Percentiles rank a stretch among this genome's conserved stretches.
Conservation (phyloP, 352 stramenopile genomes). For the Phytophthora palmivora region DNA sequence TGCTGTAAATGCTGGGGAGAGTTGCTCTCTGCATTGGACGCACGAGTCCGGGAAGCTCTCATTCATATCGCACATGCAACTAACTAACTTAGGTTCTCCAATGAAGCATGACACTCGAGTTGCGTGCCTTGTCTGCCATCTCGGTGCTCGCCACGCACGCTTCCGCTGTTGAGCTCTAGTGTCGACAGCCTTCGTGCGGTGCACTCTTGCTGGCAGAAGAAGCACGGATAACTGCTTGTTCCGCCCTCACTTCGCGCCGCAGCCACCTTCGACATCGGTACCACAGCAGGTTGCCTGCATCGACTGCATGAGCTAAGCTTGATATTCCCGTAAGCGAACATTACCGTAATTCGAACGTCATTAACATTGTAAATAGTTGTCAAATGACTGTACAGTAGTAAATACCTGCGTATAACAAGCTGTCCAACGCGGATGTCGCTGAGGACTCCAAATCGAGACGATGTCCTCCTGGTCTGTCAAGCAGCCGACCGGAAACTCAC, state of each 20-base stretch:
- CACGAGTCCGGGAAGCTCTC: neutral
- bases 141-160: conserved; percentile 16
- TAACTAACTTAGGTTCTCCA: too few species aligned
- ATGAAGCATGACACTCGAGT: neutral
- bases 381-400: too few species aligned
- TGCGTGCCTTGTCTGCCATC: conserved; percentile 34
- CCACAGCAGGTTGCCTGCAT: neutral
- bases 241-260: conserved; percentile 15
- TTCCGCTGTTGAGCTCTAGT: conserved; percentile 1
- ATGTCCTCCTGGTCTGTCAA: too few species aligned
- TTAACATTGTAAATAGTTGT: too few species aligned
- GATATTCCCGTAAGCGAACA: conserved; percentile 11
- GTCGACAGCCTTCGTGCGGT: conserved; percentile 6
- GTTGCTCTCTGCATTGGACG: neutral
- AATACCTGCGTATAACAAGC: too few species aligned
- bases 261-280: conserved; percentile 11
- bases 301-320: neutral
- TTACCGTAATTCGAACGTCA: conserved; percentile 8
- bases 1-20: conserved; percentile 1
- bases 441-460: neutral
- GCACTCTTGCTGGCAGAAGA: conserved; percentile 28
- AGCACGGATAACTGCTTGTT: conserved; percentile 24
- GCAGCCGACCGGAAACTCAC: too few species aligned
- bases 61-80: conserved; percentile 17
- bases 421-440: conserved; percentile 23